phyloP scores from a whole-genome alignment of 139 green algal species.

The Chlamydomonas schloesseri region DNA sequence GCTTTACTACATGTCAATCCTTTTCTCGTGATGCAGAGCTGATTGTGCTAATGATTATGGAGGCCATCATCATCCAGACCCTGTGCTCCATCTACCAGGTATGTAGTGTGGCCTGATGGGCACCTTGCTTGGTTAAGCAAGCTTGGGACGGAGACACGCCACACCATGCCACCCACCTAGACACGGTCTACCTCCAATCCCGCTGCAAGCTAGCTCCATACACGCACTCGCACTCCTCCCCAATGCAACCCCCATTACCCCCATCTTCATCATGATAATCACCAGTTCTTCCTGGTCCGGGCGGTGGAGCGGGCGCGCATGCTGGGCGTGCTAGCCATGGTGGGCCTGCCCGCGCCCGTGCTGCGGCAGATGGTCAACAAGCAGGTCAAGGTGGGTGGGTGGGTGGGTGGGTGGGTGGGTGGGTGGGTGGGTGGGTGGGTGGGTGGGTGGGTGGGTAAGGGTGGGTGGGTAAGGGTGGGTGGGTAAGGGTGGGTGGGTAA shows the following conservation, averaged over 20 bases:
- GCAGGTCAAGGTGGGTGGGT: conserved; percentile 27
- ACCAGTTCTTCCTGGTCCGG: not conserved
- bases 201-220: too few species aligned
- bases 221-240: too few species aligned
- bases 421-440: too few species aligned
- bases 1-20: too few species aligned
- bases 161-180: not conserved
- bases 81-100: conserved; percentile 1
- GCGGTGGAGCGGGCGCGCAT: conserved; percentile 29
- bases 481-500: too few species aligned
- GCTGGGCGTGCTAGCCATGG: conserved; percentile 13
- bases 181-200: too few species aligned
- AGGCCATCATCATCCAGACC: conserved; percentile 34
- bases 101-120: not conserved
- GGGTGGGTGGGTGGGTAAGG: too few species aligned
- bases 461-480: too few species aligned
- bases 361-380: conserved; percentile 22
- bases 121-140: too few species aligned
- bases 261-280: too few species aligned
- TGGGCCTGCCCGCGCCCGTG: conserved; percentile 33
- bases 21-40: conserved; percentile 24
- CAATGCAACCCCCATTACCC: too few species aligned
- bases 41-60: conserved; percentile 27
- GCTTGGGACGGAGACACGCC: not conserved
- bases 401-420: too few species aligned